Base-by-base conservation (phyloP, 768 basidiomycete species). In the Asterophora parasitica region DNA sequence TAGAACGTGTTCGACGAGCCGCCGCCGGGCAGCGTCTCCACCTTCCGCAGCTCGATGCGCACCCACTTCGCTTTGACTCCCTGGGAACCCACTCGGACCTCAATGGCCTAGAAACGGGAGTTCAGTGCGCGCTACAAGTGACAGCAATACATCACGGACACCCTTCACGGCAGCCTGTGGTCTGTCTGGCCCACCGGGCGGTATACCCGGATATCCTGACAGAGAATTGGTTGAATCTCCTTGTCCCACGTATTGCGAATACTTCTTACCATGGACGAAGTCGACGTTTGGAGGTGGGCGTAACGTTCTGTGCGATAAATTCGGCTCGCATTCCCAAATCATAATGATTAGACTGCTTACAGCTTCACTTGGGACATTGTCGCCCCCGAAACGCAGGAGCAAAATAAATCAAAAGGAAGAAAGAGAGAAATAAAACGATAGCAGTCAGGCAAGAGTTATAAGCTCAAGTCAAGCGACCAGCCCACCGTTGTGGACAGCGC, bases 51-150 rank as follows among this genome's bases (percentile, higher is more conserved):
- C 67, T 95, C 92, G 51, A 96, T 82, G 54, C 85, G 81, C 19
- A 97, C 85, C 85, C 89, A 95, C 66, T 92, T 90, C 20, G 89
- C 89, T 70, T 92, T 93, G 61, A 90, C 78, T 12, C 88, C 85
- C 52, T 81, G 76, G 2, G 73, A 70, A 23, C 82, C 84, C 4
- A 83, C 74, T 13, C 93, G 83, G 10, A 97, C 78, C 65, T 97
- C 93, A 43, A 97, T 78, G 15, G 89, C 84, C 90, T 92, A 54
- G 39, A 53, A 50, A 36, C n/a, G 10, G n/a, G 23, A 50, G n/a
- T 54, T 61, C 15, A 51, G 41, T 44, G 11, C 33, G 55, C 27
- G 28, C 42, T 15, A 32, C 9, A 7, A 12, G 30, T n/a, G 50
- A 44, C 33, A 56, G 31, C 30, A 30, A 40, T 7, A 26, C 46